These are phyloP conservation scores for Pseudogymnoascus sp. DNA, from an alignment of 2,329 filamentous ascomycete genomes.

Conservation along the genomic window DNA sequence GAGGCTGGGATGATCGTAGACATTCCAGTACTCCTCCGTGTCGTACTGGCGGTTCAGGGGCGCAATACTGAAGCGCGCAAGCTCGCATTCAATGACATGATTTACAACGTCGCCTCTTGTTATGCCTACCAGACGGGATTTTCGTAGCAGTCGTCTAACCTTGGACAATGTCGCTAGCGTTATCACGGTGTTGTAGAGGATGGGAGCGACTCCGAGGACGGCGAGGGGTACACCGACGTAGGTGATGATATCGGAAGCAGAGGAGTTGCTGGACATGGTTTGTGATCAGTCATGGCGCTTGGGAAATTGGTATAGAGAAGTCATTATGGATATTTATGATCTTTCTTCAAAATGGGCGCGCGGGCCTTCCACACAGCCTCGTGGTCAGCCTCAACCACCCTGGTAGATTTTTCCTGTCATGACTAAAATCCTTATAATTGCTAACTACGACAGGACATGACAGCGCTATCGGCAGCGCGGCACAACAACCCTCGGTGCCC, in stretches of 20 bases:
- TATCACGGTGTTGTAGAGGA: constrained; percentile 57
- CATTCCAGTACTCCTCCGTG: constrained; percentile 50
- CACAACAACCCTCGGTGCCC: not conserved
- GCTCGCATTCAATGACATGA: constrained; percentile 58
- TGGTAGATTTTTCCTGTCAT: not conserved
- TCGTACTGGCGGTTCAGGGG: constrained; percentile 49
- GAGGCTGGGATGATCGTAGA: constrained; percentile 42
- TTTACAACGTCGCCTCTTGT: constrained; percentile 59
- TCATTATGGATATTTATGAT: not conserved
- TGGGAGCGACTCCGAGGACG: constrained; percentile 53
- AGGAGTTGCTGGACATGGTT: constrained; percentile 13
- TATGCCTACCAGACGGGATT: constrained; percentile 50
- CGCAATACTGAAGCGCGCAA: constrained; percentile 57
- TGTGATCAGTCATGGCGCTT: not conserved
- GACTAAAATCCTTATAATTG: not conserved
- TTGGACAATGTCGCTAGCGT: constrained; percentile 53
- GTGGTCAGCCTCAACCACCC: constrained; percentile 1
- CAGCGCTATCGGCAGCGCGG: not conserved
- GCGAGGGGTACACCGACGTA: constrained; percentile 52
- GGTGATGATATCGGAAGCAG: constrained; percentile 45
- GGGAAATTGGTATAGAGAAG: not conserved
- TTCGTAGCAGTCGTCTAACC: constrained; percentile 51
- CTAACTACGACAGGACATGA: not conserved
- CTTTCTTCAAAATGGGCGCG: not conserved
- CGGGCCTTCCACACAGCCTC: not conserved